Percentiles rank a stretch among this genome's conserved stretches.
phyloP scores from a whole-genome alignment of 2,329 filamentous ascomycete genomes.

The Graphium sp. region DNA sequence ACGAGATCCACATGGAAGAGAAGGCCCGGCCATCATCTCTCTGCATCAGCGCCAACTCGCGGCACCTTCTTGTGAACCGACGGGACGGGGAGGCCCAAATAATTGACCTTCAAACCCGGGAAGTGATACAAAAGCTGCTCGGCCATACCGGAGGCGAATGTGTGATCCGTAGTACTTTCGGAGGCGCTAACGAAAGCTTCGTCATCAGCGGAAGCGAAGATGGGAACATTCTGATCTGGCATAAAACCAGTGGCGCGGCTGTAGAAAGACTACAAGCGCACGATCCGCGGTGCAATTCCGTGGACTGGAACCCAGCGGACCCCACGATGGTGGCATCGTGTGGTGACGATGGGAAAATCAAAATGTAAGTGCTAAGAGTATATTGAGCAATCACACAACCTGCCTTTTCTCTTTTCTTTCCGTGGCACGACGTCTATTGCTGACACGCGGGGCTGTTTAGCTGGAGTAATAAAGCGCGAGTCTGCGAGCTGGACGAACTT shows the following conservation, averaged over 20 bases:
- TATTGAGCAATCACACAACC: background rate
- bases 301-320: conserved; percentile 76
- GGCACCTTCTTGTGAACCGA: conserved; percentile 67
- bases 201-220: conserved; percentile 82
- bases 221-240: conserved; percentile 71
- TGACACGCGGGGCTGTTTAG: background rate
- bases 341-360: conserved; percentile 71
- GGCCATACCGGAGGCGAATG: conserved; percentile 62
- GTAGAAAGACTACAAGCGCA: conserved; percentile 69
- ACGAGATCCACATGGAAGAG: conserved; percentile 44
- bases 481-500: background rate
- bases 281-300: conserved; percentile 62
- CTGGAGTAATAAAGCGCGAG: background rate
- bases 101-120: conserved; percentile 58
- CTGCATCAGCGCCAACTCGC: conserved; percentile 66
- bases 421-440: background rate
- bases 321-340: conserved; percentile 78
- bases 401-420: conserved; percentile 1
- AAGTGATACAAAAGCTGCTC: conserved; percentile 55
- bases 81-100: conserved; percentile 61
- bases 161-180: conserved; percentile 70
- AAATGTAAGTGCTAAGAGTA: conserved; percentile 83
- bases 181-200: conserved; percentile 83
- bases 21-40: conserved; percentile 61
- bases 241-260: conserved; percentile 61